Evolutionary conservation across 1,139 yeast species (phyloP).

Genomic region (Yamadazyma jaroonii): DNA sequence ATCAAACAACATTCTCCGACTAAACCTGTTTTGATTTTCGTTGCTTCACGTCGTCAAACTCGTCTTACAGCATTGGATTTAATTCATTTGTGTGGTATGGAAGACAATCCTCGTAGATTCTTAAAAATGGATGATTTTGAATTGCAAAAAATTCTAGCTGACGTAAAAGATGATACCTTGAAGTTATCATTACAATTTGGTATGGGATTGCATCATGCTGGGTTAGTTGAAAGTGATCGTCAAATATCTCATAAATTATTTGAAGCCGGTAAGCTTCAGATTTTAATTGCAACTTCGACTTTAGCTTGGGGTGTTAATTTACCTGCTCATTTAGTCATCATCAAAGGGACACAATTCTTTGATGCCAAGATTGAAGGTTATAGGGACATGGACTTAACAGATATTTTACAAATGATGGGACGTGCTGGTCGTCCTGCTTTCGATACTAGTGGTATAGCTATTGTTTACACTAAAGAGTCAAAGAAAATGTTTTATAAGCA

Average conservation of each 20-base stretch:
- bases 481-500: conserved; percentile 93
- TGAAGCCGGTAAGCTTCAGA: conserved; percentile 82
- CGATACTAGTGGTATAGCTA: conserved; percentile 94
- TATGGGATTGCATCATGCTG: conserved; percentile 97
- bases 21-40: conserved; percentile 92
- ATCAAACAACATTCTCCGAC: conserved; percentile 92
- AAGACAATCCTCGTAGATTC: conserved; percentile 87
- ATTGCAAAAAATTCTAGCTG: conserved; percentile 55
- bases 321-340: conserved; percentile 91
- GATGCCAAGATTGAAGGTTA: conserved; percentile 81
- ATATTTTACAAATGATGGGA: conserved; percentile 87
- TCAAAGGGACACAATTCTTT: conserved; percentile 89
- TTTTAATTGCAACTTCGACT: conserved; percentile 90
- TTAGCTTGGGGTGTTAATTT: conserved; percentile 97
- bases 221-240: conserved; percentile 88
- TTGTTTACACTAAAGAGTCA: conserved; percentile 88
- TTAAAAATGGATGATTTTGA: conserved; percentile 76
- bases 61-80: conserved; percentile 91
- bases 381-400: conserved; percentile 89
- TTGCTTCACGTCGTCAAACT: conserved; percentile 96
- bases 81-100: conserved; percentile 92
- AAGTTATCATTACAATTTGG: conserved; percentile 87
- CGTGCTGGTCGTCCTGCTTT: conserved; percentile 97
- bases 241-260: conserved; percentile 82
- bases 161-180: conserved; percentile 87